Evolutionary conservation across 1,284 basidiomycete genomes (phyloP), one percentile per base, ranked within the genome.

Genomic region (Clitocybe nebularis): DNA sequence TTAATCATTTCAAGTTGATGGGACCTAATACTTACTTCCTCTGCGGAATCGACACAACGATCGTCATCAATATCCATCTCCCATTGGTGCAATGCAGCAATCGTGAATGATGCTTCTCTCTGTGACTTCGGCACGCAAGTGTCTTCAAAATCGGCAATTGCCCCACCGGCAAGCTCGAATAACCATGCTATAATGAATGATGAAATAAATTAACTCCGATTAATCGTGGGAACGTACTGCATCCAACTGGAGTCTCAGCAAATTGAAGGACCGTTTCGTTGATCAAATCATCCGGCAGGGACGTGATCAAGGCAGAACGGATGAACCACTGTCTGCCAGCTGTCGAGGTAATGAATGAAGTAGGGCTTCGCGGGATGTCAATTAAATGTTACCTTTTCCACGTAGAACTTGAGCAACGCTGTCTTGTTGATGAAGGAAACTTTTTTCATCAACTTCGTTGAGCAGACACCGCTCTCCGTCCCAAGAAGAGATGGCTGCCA

Each of bases 71-170:
- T 71, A 37, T 81, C 74, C 62, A 91, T 81, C 46, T 86, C 84
- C 93, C 93, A 95, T 61, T 95, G 93, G 62, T 94, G 92, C 34
- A 95, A 68, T 13, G 93, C 91, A 1, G 89, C 88, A 34, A 93
- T 81, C 2, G 87, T 92, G 67, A 93, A 95, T 4, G 77, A 64
- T 1, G 88, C 85, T 55, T 86, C 75, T 39, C 92, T 80, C 54
- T 90, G 85, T 10, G 75, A 70, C 53, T 81, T 79, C 3, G 89
- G 87, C 22, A 93, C 66, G 54, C 88, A 91, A 3, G 64, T 79
- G 47, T 86, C 77, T 44, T 84, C 80, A 41, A 75, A 79, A 55
- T 93, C 89, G 1, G 64, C 64, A 25, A 93, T 75, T 0, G 87
- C 89, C 8, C 90, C 90, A 1, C 89, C 91, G 3, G 88, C 84